These are phyloP conservation scores for Candida khao-thaluensis DNA, from an alignment of 805 yeast species.

Conservation along the genomic window DNA sequence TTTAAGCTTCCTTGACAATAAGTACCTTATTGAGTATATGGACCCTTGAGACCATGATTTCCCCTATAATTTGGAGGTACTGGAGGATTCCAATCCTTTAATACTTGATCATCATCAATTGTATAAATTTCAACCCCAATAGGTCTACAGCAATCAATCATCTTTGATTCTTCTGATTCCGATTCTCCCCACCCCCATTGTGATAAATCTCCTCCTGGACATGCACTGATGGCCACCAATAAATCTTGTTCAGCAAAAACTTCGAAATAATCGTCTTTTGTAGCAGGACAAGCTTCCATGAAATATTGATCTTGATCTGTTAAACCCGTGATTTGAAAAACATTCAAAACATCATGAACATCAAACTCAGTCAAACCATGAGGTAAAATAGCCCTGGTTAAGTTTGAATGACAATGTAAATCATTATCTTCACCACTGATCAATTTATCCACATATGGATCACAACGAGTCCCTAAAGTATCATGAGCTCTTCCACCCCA, in stretches of 20 bases:
- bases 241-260: conserved; percentile 66
- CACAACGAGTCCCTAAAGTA: conserved; percentile 66
- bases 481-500: conserved; percentile 69
- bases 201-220: conserved; percentile 70
- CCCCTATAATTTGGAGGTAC: conserved; percentile 53
- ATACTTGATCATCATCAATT: conserved; percentile 46
- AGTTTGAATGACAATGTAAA: conserved; percentile 65
- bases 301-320: conserved; percentile 65
- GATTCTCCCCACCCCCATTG: conserved; percentile 73
- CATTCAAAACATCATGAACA: conserved; percentile 68
- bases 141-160: conserved; percentile 64
- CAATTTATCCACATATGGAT: conserved; percentile 64
- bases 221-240: conserved; percentile 62
- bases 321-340: conserved; percentile 67
- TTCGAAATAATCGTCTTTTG: conserved; percentile 59
- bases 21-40: too few species aligned
- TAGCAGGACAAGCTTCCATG: conserved; percentile 70
- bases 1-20: too few species aligned
- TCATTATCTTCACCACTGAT: conserved; percentile 65
- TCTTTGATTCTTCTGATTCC: conserved; percentile 45
- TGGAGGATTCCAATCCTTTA: conserved; percentile 53
- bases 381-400: conserved; percentile 58
- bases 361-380: conserved; percentile 63
- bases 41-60: conserved; percentile 47
- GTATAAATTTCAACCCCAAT: conserved; percentile 60